Evolutionary conservation across 345 rosid genomes (phyloP), one percentile per base, ranked within the genome.

Genomic region (Capsella bursapastoris): DNA sequence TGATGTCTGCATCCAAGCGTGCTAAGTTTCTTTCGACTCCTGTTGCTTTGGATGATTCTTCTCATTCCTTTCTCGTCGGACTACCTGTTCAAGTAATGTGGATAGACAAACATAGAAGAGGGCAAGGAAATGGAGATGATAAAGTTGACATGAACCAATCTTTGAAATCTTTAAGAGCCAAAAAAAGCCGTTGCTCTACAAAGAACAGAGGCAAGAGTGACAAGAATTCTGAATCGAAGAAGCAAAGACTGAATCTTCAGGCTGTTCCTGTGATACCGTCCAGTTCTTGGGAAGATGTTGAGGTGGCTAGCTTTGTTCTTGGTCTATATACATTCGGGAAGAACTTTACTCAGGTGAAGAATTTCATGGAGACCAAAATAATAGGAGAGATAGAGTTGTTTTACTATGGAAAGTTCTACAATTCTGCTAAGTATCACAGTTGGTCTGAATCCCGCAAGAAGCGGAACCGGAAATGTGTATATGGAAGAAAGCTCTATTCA

Each of bases 391-490:
- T 87, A 62, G 0, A 80, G 67, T 79, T 84, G 28, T 89, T 81
- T 78, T 89, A 89, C 74, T 89, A 86, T 66, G 89, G 94, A 41
- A 66, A 75, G 58, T 89, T 89, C 70, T 86, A 86, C 50, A 79
- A 70, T 62, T 85, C 90, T 34, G 77, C 81, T 38, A 73, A 50
- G 27, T 83, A 83, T 68, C 79, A n/a, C 37, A 83, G 86, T 38
- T 87, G 97, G 95, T 84, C 82, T 72, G 82, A 71, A 68, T 76
- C 85, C 59, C 80, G 82, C 47, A 87, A 85, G 80, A 75, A 75
- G 59, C 82, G 79, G 41, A 82, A 68, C 34, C 73, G 81, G 41
- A 89, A 80, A 70, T 84, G 85, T 51, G 76, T 80, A 27, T 74
- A 48, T 52, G 95, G 92, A 52, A 79, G 72, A 52, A 91, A 83